Base-by-base conservation (phyloP, 1,139 yeast genomes). In the Nakaseomyces bracarensis region DNA sequence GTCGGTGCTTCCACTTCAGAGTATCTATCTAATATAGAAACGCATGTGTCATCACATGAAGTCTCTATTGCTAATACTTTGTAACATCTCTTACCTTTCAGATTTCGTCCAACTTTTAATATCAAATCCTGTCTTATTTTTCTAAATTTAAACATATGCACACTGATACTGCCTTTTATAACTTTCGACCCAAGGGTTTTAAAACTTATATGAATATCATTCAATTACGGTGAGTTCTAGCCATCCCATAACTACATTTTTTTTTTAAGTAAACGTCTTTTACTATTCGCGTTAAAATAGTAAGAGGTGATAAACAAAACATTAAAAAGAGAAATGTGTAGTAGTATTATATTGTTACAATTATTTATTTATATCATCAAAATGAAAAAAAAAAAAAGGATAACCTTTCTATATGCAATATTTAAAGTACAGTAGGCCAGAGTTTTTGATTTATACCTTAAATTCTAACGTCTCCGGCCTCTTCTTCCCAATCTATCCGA, bases 41-140 rank as follows among this genome's bases (percentile, higher is more conserved):
- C 87, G 51, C 96, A 87, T 0, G 96, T 75, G 60, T 91, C 99
- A 58, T 91, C 99, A 58, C 99, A 93, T 0, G 96, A 86, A 0
- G 95, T 79, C 57, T 91, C 98, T 14, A 91, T 75, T 0, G 96
- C 93, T 20, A 91, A 66, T 0, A 87, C 93, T 39, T 71, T 71
- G 61, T 86, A 87, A 13, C 21, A 8, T 27, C 46, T 20, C 3
- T 5, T 33, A 3, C 13, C 4, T 4, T 27, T 27, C 14, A 4
- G 30, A 27, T 7, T 6, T 27, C 6, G 7, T 3, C 18, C 18
- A 4, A 5, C 13, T 13, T 18, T 27, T 6, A 14, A 27, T 27
- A 18, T 16, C 13, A 13, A 1, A 14, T 13, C 14, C 14, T 13
- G 30, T 14, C 30, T 27, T 27, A 27, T 14, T 14, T 27, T 13